These are phyloP conservation scores for Cystobasidium tubakii DNA, from an alignment of 768 basidiomycete species.

Conservation along the genomic window DNA sequence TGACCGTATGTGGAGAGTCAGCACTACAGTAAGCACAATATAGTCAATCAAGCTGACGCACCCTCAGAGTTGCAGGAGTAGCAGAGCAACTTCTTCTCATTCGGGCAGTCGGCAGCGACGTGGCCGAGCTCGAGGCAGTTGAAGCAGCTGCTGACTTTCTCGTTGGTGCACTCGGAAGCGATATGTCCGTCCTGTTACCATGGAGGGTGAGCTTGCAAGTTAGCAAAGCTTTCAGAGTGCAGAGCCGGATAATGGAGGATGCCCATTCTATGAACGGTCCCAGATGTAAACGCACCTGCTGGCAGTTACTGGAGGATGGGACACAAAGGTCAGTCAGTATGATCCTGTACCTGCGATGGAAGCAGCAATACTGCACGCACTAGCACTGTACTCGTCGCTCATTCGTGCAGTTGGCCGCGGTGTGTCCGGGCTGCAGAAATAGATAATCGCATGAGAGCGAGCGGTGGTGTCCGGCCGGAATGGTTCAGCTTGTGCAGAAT, in stretches of 20 bases:
- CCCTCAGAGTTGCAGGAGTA: conserved; percentile 12
- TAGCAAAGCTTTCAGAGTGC: background rate
- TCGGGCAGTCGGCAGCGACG: conserved; percentile 16
- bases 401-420: conserved; percentile 17
- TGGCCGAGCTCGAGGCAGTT: conserved; percentile 23
- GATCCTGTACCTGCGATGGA: background rate
- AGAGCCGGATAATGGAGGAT: background rate
- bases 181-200: conserved; percentile 22
- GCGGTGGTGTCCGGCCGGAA: background rate
- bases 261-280: background rate
- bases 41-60: background rate
- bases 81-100: conserved; percentile 1
- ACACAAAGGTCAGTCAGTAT: background rate
- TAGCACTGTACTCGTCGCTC: conserved; percentile 14
- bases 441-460: background rate
- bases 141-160: conserved; percentile 31
- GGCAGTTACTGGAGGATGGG: background rate
- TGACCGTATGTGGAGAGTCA: background rate
- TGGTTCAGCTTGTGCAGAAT: background rate
- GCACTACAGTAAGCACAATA: background rate
- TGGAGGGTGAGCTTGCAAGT: background rate
- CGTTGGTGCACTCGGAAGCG: conserved; percentile 21
- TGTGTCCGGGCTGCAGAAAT: conserved; percentile 3
- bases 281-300: background rate
- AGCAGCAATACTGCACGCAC: background rate